Evolutionary conservation across 495 filamentous ascomycete genomes (phyloP).

Genomic region (Chaetomium fimeti): DNA sequence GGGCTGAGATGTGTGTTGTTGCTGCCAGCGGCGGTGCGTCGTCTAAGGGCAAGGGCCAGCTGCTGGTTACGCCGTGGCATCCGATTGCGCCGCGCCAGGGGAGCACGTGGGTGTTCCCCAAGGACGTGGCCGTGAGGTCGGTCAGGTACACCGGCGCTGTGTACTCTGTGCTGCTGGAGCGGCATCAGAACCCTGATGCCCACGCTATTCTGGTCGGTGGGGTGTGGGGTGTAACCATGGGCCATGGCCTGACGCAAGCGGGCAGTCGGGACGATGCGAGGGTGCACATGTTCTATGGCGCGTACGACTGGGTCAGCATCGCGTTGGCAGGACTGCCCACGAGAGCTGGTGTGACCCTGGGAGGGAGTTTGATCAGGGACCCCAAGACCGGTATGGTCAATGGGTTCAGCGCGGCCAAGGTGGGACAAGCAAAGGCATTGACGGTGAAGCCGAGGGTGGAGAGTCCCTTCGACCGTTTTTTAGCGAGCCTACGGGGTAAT

Average conservation of each 20-base stretch:
- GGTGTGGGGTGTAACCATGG: constrained; percentile 47
- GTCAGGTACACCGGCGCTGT: constrained; percentile 42
- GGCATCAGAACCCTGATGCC: constrained; percentile 37
- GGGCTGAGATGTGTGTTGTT: constrained; percentile 24
- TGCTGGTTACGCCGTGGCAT: constrained; percentile 47
- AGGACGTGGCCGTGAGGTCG: constrained; percentile 20
- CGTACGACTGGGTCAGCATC: constrained; percentile 35
- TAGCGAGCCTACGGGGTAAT: too few species aligned
- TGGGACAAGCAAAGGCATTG: background rate
- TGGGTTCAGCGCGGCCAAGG: constrained; percentile 35
- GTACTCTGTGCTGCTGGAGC: constrained; percentile 46
- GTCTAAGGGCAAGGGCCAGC: background rate
- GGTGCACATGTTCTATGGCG: constrained; percentile 45
- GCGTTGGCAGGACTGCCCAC: constrained; percentile 31
- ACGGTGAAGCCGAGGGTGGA: background rate
- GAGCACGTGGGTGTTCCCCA: constrained; percentile 40
- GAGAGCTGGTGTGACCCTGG: constrained; percentile 33
- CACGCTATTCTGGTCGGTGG: constrained; percentile 43
- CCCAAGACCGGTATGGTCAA: constrained; percentile 37
- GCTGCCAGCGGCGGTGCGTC: background rate
- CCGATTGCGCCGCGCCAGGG: constrained; percentile 31
- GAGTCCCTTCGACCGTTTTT: too few species aligned
- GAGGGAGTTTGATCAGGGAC: constrained; percentile 38
- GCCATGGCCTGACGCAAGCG: constrained; percentile 38
- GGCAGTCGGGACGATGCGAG: constrained; percentile 32